Percentiles rank a stretch among this genome's conserved stretches.
Evolutionary conservation across 2,329 filamentous ascomycete genomes (phyloP).

Genomic region (Zymoseptoria crescenta): DNA sequence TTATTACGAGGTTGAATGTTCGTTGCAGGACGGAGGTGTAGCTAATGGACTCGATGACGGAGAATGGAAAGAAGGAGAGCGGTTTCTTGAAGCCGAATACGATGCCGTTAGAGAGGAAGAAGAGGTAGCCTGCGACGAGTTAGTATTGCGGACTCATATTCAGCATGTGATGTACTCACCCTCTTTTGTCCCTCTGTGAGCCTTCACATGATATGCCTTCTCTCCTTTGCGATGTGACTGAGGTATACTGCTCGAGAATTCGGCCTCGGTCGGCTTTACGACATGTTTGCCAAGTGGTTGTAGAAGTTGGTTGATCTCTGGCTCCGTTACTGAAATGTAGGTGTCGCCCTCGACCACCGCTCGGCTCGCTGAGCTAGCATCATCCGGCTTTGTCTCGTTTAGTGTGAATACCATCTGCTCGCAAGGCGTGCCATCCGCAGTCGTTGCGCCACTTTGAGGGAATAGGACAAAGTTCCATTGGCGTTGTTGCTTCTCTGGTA

Average conservation of each 20-base stretch:
- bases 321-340: slow-evolving; percentile 37
- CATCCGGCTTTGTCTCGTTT: slow-evolving; percentile 41
- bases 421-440: slow-evolving; percentile 26
- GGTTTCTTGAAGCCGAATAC: slow-evolving; percentile 61
- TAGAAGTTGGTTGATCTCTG: slow-evolving; percentile 44
- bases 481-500: slow-evolving; percentile 56
- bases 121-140: slow-evolving; percentile 48
- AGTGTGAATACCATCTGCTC: slow-evolving; percentile 56
- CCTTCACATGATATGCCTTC: slow-evolving; percentile 57
- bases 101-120: slow-evolving; percentile 54
- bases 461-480: slow-evolving; percentile 57
- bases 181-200: slow-evolving; percentile 58
- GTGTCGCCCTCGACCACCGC: slow-evolving; percentile 36
- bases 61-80: slow-evolving; percentile 54
- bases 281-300: slow-evolving; percentile 39
- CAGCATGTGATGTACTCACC: slow-evolving; percentile 33
- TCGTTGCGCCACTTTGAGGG: slow-evolving; percentile 43
- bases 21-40: slow-evolving; percentile 58
- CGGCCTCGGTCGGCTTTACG: slow-evolving; percentile 46
- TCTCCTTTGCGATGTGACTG: slow-evolving; percentile 56
- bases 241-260: slow-evolving; percentile 53
- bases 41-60: slow-evolving; percentile 50
- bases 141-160: not conserved
- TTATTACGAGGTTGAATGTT: slow-evolving; percentile 58
- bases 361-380: slow-evolving; percentile 33